Conservation (phyloP, 2,329 filamentous ascomycete genomes). For the Xenosphaeropsis pyriputrescens region DNA sequence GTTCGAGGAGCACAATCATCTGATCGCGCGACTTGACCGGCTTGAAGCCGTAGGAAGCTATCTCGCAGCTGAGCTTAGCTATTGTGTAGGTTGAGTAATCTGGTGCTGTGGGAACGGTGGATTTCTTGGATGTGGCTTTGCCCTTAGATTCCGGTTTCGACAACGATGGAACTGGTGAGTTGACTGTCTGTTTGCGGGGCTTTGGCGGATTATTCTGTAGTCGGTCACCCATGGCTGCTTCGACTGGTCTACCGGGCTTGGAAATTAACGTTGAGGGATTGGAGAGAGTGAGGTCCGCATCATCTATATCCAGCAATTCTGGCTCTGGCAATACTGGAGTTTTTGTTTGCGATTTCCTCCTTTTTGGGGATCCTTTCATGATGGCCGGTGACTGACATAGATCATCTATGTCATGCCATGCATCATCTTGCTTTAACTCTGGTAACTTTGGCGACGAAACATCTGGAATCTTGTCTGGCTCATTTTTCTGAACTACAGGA, state of each 20-base stretch:
- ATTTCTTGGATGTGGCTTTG: constrained; percentile 2
- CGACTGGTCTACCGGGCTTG: background rate
- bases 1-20: constrained; percentile 55
- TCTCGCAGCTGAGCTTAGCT: constrained; percentile 42
- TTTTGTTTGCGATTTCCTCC: too few relatives aligned
- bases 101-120: constrained; percentile 20
- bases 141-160: background rate
- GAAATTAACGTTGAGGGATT: too few relatives aligned
- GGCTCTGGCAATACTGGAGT: background rate
- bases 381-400: too few relatives aligned
- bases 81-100: constrained; percentile 48
- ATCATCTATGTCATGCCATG: background rate
- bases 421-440: background rate
- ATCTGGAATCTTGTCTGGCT: background rate
- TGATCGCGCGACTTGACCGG: constrained; percentile 49
- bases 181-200: background rate
- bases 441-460: background rate
- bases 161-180: background rate
- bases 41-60: constrained; percentile 58
- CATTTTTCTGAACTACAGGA: constrained; percentile 16
- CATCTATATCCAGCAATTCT: background rate
- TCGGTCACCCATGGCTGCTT: constrained; percentile 2
- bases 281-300: background rate
- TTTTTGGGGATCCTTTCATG: too few relatives aligned
- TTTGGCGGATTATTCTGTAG: constrained; percentile 5